Percentiles rank a stretch among this genome's conserved stretches.
Conservation (phyloP, 1,284 basidiomycete species). For the Pterulicium gracile region DNA sequence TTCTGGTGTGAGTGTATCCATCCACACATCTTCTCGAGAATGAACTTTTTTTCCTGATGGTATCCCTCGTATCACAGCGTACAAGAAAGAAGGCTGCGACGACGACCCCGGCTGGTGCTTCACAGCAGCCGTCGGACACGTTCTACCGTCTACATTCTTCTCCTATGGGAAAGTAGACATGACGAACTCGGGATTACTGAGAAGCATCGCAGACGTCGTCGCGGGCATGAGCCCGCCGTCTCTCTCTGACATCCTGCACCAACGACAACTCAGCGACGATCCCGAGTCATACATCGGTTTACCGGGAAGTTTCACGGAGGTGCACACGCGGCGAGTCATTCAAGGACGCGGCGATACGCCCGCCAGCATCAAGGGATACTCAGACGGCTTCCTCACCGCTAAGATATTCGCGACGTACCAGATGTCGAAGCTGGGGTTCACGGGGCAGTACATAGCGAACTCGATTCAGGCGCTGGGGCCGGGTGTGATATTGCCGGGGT, state of each 20-base stretch:
- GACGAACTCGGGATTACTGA: constrained; percentile 8
- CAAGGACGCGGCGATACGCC: neutral
- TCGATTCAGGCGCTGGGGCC: constrained; percentile 27
- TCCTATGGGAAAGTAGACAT: constrained; percentile 27
- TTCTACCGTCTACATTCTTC: constrained; percentile 47
- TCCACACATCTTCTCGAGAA: neutral
- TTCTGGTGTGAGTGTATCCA: constrained; percentile 55
- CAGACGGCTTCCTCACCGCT: constrained; percentile 53
- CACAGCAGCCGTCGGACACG: constrained; percentile 42
- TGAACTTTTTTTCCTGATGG: constrained; percentile 2
- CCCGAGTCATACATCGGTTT: too few species aligned
- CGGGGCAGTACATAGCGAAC: constrained; percentile 50
- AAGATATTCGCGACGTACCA: constrained; percentile 46
- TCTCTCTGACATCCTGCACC: constrained; percentile 8
- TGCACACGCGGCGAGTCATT: neutral
- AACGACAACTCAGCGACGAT: constrained; percentile 4
- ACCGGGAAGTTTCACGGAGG: too few species aligned
- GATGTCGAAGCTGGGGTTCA: constrained; percentile 55
- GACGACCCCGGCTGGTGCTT: constrained; percentile 62
- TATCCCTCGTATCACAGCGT: constrained; percentile 26
- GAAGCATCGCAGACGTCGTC: constrained; percentile 7
- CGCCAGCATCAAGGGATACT: constrained; percentile 35
- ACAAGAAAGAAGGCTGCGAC: constrained; percentile 50
- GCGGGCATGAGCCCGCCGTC: constrained; percentile 9
- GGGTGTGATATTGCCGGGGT: constrained; percentile 24